phyloP scores from a whole-genome alignment of 768 basidiomycete species.

The Agrocybe chaxingu region DNA sequence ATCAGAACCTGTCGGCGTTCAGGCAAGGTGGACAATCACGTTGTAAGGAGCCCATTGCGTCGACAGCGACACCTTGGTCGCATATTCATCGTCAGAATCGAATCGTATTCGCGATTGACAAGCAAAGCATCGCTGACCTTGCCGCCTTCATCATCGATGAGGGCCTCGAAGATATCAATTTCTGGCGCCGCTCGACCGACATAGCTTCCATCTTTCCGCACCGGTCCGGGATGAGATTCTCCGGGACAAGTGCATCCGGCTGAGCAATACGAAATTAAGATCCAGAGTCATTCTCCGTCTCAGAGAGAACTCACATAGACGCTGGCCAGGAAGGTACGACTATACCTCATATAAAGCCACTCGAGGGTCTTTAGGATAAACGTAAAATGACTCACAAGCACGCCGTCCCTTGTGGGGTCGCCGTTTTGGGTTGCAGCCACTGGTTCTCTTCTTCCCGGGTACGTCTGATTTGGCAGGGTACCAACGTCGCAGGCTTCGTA shows the following conservation, averaged over 20 bases:
- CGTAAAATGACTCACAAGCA: constrained; percentile 22
- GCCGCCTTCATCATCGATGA: constrained; percentile 24
- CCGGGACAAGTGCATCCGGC: constrained; percentile 37
- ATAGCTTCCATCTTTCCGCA: constrained; percentile 45
- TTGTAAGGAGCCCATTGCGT: constrained; percentile 64
- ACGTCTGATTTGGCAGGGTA: constrained; percentile 74
- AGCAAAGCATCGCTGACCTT: constrained; percentile 11
- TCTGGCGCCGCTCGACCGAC: constrained; percentile 63
- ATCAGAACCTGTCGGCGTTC: background rate
- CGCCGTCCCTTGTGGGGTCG: constrained; percentile 36
- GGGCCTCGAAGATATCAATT: constrained; percentile 67
- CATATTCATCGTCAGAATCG: background rate
- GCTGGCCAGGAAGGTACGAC: constrained; percentile 72
- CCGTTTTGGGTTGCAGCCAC: constrained; percentile 39
- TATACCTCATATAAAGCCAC: constrained; percentile 3
- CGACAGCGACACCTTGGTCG: constrained; percentile 46
- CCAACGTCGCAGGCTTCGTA: constrained; percentile 80
- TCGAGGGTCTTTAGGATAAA: background rate
- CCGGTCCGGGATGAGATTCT: constrained; percentile 38
- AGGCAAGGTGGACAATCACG: constrained; percentile 14
- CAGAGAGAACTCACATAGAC: constrained; percentile 22
- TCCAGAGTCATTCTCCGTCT: background rate
- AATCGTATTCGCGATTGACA: background rate
- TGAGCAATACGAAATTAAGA: constrained; percentile 5
- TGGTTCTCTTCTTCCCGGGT: constrained; percentile 52